Evolutionary conservation across 2,329 filamentous ascomycete species (phyloP).

Genomic region (Penicillium griseofulvum): DNA sequence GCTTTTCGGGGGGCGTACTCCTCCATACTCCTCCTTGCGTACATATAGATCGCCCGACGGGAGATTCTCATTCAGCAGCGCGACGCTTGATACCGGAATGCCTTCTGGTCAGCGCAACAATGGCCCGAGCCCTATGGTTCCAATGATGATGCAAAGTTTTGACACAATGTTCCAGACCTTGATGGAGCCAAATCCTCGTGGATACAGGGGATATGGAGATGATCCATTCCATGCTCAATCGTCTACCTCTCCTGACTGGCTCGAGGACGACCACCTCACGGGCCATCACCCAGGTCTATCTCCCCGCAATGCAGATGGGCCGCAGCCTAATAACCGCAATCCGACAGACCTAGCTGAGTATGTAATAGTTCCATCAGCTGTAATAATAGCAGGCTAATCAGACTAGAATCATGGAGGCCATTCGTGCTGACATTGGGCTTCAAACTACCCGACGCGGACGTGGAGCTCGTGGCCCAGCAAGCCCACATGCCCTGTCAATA

Average conservation of each 20-base stretch:
- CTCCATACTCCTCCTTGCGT: slow-evolving; percentile 32
- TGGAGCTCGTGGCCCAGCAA: slow-evolving; percentile 17
- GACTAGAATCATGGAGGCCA: slow-evolving; percentile 28
- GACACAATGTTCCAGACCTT: slow-evolving; percentile 49
- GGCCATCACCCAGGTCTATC: slow-evolving; percentile 36
- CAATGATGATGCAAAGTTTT: slow-evolving; percentile 37
- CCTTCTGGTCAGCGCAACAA: slow-evolving; percentile 18
- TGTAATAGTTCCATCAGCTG: slow-evolving; percentile 22
- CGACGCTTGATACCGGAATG: slow-evolving; percentile 27
- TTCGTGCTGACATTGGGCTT: slow-evolving; percentile 24
- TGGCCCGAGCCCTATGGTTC: slow-evolving; percentile 23
- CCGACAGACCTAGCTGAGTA: slow-evolving; percentile 51
- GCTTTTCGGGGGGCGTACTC: slow-evolving; percentile 14
- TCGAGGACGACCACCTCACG: slow-evolving; percentile 5
- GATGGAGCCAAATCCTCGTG: slow-evolving; percentile 27
- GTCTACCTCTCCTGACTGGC: slow-evolving; percentile 11
- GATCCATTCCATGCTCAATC: slow-evolving; percentile 9
- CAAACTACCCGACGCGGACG: slow-evolving; percentile 6
- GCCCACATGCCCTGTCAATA: slow-evolving; percentile 46
- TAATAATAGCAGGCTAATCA: slow-evolving; percentile 4
- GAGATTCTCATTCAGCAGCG: slow-evolving; percentile 41
- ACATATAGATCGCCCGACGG: slow-evolving; percentile 48
- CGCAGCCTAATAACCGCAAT: slow-evolving; percentile 49
- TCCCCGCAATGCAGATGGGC: slow-evolving; percentile 52
- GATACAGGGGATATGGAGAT: slow-evolving; percentile 3